Evolutionary conservation across 805 yeast genomes (phyloP).

Genomic region (Suhomyces kilbournensis): DNA sequence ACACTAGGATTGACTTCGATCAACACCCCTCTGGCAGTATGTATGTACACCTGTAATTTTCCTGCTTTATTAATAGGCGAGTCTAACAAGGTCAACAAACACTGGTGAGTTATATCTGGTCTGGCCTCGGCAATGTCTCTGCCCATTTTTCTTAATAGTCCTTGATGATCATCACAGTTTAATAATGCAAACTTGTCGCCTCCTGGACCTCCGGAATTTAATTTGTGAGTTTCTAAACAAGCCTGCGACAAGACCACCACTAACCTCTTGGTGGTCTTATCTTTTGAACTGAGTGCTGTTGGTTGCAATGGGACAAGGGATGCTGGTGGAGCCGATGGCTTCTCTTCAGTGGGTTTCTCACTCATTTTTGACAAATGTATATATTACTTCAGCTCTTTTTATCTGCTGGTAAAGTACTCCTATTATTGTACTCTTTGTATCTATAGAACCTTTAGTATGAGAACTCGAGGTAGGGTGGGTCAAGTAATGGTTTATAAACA

Average conservation of each 20-base stretch:
- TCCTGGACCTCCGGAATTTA: conserved; percentile 73
- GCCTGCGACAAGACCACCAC: conserved; percentile 96
- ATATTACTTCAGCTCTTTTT: no score
- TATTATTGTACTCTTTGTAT: neutral
- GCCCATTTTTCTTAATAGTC: conserved; percentile 89
- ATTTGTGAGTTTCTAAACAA: conserved; percentile 90
- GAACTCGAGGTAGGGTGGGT: neutral
- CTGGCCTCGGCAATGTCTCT: conserved; percentile 97
- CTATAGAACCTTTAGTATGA: neutral
- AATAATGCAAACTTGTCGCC: conserved; percentile 86
- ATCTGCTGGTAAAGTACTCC: neutral
- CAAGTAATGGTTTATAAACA: neutral
- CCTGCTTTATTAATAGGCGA: conserved; percentile 99
- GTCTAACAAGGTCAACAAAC: conserved; percentile 87
- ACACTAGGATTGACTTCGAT: conserved; percentile 95
- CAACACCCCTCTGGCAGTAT: conserved; percentile 90
- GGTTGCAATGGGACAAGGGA: conserved; percentile 89
- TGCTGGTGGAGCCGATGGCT: conserved; percentile 43
- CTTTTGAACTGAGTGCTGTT: conserved; percentile 72
- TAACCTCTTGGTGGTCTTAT: conserved; percentile 80
- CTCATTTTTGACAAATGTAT: neutral
- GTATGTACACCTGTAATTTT: conserved; percentile 91
- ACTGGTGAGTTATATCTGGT: conserved; percentile 99
- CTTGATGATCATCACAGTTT: conserved; percentile 98
- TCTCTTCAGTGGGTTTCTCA: conserved; percentile 9